phyloP scores from a whole-genome alignment of 179 eudicot genomes.

The Silene coronaria region DNA sequence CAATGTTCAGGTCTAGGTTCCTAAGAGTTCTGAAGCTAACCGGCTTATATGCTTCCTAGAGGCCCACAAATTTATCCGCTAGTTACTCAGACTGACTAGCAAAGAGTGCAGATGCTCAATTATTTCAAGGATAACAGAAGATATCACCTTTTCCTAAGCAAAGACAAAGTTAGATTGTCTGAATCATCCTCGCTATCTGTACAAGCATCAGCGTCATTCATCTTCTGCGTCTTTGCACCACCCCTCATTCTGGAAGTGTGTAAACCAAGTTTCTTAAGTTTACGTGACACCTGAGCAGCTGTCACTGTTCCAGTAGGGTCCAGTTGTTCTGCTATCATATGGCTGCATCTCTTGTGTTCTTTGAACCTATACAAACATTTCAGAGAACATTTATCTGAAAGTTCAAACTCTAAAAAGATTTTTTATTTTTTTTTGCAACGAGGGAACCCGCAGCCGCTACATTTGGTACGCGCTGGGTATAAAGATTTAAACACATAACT shows the following conservation, averaged over 20 bases:
- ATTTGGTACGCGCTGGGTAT: no score
- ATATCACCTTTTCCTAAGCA: conserved; percentile 55
- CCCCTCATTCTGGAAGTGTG: conserved; percentile 39
- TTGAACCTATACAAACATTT: conserved; percentile 56
- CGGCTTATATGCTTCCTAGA: neutral
- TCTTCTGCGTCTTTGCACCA: conserved; percentile 28
- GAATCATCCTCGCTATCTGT: conserved; percentile 42
- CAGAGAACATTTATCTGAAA: conserved; percentile 1
- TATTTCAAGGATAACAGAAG: conserved; percentile 7
- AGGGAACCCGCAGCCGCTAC: no score
- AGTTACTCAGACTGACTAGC: neutral
- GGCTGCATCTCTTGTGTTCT: conserved; percentile 80
- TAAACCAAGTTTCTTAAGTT: conserved; percentile 85
- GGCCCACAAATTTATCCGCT: neutral
- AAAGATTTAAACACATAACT: no score
- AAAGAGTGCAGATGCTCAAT: neutral
- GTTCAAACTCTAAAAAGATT: neutral
- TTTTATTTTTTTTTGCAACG: no score
- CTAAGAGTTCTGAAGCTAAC: neutral
- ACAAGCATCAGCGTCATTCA: conserved; percentile 42
- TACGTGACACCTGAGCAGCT: conserved; percentile 77
- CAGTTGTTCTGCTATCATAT: conserved; percentile 85
- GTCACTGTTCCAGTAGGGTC: conserved; percentile 60
- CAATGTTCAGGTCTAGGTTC: neutral
- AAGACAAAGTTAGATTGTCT: conserved; percentile 53